Evolutionary conservation across 192 early-diverging fungal genomes (phyloP).

Genomic region (Thoreauomyces humboldtii): DNA sequence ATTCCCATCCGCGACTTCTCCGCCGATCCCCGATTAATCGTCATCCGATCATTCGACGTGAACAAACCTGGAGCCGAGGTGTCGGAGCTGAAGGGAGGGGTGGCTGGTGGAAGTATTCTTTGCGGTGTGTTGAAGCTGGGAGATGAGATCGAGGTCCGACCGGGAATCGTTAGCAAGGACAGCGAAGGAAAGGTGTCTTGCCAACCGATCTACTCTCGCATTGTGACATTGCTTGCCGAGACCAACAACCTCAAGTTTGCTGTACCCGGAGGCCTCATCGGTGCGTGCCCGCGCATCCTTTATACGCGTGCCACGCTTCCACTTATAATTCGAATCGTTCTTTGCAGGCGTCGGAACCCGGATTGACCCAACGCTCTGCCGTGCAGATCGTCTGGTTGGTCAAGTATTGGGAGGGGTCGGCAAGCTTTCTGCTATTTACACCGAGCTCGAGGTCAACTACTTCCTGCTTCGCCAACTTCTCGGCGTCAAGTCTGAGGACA

Average conservation of each 20-base stretch:
- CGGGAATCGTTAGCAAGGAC: slow-evolving; percentile 90
- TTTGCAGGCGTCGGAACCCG: slow-evolving; percentile 82
- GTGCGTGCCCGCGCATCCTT: too few relatives aligned
- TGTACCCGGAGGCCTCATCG: slow-evolving; percentile 98
- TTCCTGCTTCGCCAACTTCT: slow-evolving; percentile 93
- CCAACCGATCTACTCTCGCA: slow-evolving; percentile 84
- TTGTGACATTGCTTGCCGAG: slow-evolving; percentile 86
- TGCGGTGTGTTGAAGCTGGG: slow-evolving; percentile 84
- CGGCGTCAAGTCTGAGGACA: slow-evolving; percentile 96
- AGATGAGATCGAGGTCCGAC: slow-evolving; percentile 95
- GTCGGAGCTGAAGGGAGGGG: slow-evolving; percentile 89
- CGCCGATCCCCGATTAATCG: slow-evolving; percentile 87
- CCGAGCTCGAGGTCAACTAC: slow-evolving; percentile 95
- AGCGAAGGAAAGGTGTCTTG: slow-evolving; percentile 76
- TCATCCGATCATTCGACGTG: slow-evolving; percentile 98
- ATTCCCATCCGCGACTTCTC: slow-evolving; percentile 91
- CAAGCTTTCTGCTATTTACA: slow-evolving; percentile 89
- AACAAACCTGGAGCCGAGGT: slow-evolving; percentile 98
- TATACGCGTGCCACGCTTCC: too few relatives aligned
- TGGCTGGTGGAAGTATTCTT: slow-evolving; percentile 96
- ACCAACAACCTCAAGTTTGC: slow-evolving; percentile 91
- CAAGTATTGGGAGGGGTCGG: slow-evolving; percentile 91
- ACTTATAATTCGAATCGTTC: too few relatives aligned
- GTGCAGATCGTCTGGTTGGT: slow-evolving; percentile 94
- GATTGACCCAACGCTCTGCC: slow-evolving; percentile 93